Base-by-base conservation (phyloP, 352 stramenopile species). In the Pythium diclinum region DNA sequence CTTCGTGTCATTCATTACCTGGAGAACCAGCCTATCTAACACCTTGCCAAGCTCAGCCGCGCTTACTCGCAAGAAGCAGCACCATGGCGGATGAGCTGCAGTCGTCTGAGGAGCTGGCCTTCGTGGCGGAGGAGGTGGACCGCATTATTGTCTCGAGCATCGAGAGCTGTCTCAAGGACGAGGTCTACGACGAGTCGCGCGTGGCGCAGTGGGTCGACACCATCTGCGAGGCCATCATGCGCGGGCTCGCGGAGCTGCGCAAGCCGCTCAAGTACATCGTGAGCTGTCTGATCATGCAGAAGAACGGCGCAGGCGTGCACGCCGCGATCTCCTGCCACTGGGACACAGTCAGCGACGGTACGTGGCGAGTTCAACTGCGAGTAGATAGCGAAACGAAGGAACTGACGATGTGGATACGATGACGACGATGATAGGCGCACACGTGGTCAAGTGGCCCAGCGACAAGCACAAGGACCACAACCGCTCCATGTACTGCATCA, bases 221-320 rank as follows among this genome's bases (percentile, higher is more conserved):
- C 21, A 97, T 97, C 56, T 97, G 91, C 71, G 88, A 97, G 40
- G 74, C 73, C 21, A 88, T 94, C 68, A 93, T 97, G 81, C 85
- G 90, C 52, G 83, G 78, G 5, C 83, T 98, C 21, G 73, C 80
- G 49, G 84, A 96, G 52, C 69, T 97, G 48, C 83, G 86, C 65
- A 98, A 98, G 56, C 91, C 91, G 2, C 95, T 97, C 71, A 97
- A 97, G 76, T 97, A 97, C 66, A 82, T 94, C 42, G 88, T 97
- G 44, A 97, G 88, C 59, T 96, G 85, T 57, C 68, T 95, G 8
- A 94, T 97, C 70, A 96, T 98, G 83, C 92, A 98, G 71, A 97
- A 97, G 72, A 97, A 97, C 67, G 92, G 92, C 52, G 91, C 92
- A 3, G 92, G 92, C 17, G 75, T 98, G 11, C 91, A 98, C 63